Base-by-base conservation (phyloP, 192 early-diverging fungal genomes). In the Linnemannia hyalina region DNA sequence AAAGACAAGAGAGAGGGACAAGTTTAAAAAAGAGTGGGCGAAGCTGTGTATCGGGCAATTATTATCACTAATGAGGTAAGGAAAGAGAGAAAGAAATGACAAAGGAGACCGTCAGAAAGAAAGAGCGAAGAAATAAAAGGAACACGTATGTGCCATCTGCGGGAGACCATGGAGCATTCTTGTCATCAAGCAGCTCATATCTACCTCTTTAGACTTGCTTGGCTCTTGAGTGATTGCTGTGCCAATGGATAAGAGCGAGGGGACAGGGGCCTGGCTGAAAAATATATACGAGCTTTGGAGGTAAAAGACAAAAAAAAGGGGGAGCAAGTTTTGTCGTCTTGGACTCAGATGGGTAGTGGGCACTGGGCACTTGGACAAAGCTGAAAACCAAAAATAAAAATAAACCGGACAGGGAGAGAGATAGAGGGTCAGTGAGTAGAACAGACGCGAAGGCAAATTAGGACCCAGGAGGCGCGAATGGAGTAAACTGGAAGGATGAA, bases 11-110 rank as follows among this genome's bases (percentile, higher is more conserved):
- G 26, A 46, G 11, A 46, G 13, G 13, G 44, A 44, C 3, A 3
- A 8, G 8, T 65, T 65, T 65, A 65, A 52, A 52, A 49, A 52
- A 65, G 60, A 65, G 60, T 65, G 60, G 60, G 60, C 60, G 60
- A 65, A 65, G 60, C 60, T 65, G 70, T 26, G 70, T 15, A 40
- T 71, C 70, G 70, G 70, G 70, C 70, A 22, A 71, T 70, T 29
- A 38, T 42, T 42, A 42, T 40, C 20, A 42, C 38, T 75, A 75
- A 40, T 26, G 35, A 57, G 29, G 35, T n/a, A 52, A 42, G 22
- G 9, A 29, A 75, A 20, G 47, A 13, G 32, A 52, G 73, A 20
- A 36, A 10, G 7, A 35, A 32, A 49, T 47, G 16, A 73, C 10
- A 73, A 65, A 13, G 60, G 60, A 32, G 13, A 65, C 60, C n/a